These are phyloP conservation scores for Calonectria henricotiae DNA, from an alignment of 2,329 filamentous ascomycete genomes.

Conservation along the genomic window DNA sequence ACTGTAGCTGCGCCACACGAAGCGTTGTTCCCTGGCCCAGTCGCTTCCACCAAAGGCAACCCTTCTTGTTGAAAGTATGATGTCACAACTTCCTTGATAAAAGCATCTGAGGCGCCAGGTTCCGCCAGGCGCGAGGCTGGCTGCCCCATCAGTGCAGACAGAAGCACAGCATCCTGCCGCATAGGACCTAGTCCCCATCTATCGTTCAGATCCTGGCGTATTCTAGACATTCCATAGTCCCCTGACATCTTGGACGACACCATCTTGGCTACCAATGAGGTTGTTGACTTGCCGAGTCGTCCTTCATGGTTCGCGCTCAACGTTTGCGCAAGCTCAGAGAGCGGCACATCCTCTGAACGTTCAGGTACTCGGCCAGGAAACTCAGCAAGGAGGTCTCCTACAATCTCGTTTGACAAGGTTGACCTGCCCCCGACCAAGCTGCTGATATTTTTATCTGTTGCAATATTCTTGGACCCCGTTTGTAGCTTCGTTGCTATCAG, in stretches of 20 bases:
- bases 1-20: background rate
- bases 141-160: constrained; percentile 94
- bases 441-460: background rate
- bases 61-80: constrained; percentile 77
- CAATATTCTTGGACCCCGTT: background rate
- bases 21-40: background rate
- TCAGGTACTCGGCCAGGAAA: background rate
- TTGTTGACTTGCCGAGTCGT: constrained; percentile 96
- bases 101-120: constrained; percentile 81
- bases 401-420: background rate
- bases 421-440: background rate
- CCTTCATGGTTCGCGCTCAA: constrained; percentile 73
- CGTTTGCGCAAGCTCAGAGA: background rate
- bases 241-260: constrained; percentile 99
- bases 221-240: constrained; percentile 97
- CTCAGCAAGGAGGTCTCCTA: constrained; percentile 4
- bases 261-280: constrained; percentile 91
- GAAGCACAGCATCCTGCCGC: constrained; percentile 90
- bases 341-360: background rate
- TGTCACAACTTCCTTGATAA: constrained; percentile 96
- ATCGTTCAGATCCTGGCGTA: constrained; percentile 96
- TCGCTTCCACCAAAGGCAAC: background rate
- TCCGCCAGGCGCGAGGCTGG: constrained; percentile 81
- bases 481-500: background rate
- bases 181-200: constrained; percentile 91